Evolutionary conservation across 2,329 filamentous ascomycete species (phyloP), one percentile per base, ranked within the genome.

Genomic region (Pyrenochaeta sp.): DNA sequence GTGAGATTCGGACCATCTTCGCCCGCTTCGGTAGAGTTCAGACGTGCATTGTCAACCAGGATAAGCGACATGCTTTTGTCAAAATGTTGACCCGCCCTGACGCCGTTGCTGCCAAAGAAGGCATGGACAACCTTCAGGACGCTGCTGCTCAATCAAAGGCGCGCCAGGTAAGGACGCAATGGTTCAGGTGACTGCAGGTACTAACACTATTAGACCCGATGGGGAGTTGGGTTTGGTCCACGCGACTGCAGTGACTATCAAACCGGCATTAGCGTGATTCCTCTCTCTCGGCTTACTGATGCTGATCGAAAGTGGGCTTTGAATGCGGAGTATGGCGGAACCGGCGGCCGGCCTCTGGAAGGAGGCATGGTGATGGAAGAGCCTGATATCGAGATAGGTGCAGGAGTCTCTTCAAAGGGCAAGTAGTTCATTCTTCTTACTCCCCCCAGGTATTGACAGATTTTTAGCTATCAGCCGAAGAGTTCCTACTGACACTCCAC

Each of bases 241-340:
- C 88, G 95, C 69, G 95, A 99, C 75, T 99, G 95, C 81, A 97
- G 92, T 74, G 93, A 99, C 77, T 99, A 99, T 76, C 85, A 88
- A 63, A 95, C 89, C 10, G 95, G 95, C 45, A 84, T 98, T 75
- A 98, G 93, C 74, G 81, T 97, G 49, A 98, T 99, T 60, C 95
- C 95, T 1, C 95, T 99, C 61, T 85, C 89, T 66, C 90, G 93
- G 67, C 85, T 99, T 51, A 99, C 95, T 1, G 95, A 99, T 65
- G 95, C 95, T 21, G 95, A 99, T 78, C 87, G 91, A 58, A 97
- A 98, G 77, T 99, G 95, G 95, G 92, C 98, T 83, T 79, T 97
- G 61, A 97, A 88, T 31, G 96, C 95, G 11, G 91, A 96, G 61
- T 97, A 89, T 72, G 95, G 95, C 62, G 95, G 95, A 49, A 97